These are phyloP conservation scores for Posidonia oceanica DNA, from an alignment of 116 monocot genomes.

Conservation along the genomic window DNA sequence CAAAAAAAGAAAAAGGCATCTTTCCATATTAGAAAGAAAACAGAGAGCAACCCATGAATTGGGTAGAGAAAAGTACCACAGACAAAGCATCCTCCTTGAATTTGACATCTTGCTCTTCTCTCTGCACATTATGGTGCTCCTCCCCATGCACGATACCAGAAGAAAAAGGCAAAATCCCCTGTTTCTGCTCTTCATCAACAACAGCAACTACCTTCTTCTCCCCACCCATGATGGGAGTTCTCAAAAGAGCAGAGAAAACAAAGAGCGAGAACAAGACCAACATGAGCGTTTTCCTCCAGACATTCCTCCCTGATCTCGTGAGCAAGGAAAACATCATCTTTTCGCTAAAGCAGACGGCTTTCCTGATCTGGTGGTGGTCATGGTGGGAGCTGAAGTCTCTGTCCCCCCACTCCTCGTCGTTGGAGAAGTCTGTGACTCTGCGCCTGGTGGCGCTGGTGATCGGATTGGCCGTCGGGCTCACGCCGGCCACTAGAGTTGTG, in stretches of 20 bases:
- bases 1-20: not conserved
- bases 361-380: not conserved
- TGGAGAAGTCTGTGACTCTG: not conserved
- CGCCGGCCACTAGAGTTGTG: not conserved
- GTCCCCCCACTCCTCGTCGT: not conserved
- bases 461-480: not conserved
- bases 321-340: not conserved
- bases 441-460: conserved; percentile 3
- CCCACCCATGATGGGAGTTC: conserved; percentile 5
- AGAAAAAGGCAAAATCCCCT: not conserved
- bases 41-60: not conserved
- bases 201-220: not conserved
- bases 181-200: not conserved
- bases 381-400: not conserved
- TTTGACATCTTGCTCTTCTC: conserved; percentile 2
- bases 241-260: not conserved
- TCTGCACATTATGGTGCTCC: conserved; percentile 1
- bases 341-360: not conserved
- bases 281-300: not conserved
- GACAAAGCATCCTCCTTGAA: not conserved
- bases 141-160: not conserved
- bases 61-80: not conserved
- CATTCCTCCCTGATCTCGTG: not conserved
- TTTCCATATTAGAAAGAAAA: not conserved
- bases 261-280: conserved; percentile 3